A percentile compares a stretch with the other conserved stretches of the same genome.
Evolutionary conservation across 306 rosid species (phyloP).

Genomic region (Leucaena leucocephala): DNA sequence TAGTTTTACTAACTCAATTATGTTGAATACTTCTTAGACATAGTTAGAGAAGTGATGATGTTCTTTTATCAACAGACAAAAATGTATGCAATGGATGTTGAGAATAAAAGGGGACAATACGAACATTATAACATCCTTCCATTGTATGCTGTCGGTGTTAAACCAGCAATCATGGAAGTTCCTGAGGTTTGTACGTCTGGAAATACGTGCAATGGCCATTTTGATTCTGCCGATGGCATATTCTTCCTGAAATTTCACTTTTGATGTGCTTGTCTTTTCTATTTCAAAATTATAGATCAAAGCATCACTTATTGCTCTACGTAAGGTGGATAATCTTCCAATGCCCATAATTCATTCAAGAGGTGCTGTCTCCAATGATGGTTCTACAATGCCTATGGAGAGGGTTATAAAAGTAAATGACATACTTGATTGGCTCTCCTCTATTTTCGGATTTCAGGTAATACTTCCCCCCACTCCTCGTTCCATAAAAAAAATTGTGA

Average conservation of each 20-base stretch:
- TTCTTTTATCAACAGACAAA: slow-evolving; percentile 52
- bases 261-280: slow-evolving; percentile 18
- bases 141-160: slow-evolving; percentile 61
- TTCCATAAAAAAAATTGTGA: background rate
- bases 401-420: slow-evolving; percentile 58
- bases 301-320: slow-evolving; percentile 59
- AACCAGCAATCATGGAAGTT: slow-evolving; percentile 70
- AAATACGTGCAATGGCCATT: background rate
- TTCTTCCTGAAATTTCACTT: slow-evolving; percentile 1
- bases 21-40: slow-evolving; percentile 15
- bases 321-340: slow-evolving; percentile 58
- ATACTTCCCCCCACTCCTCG: background rate
- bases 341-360: slow-evolving; percentile 51
- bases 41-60: slow-evolving; percentile 16
- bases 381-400: slow-evolving; percentile 36
- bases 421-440: slow-evolving; percentile 68
- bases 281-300: slow-evolving; percentile 51
- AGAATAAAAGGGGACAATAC: slow-evolving; percentile 51
- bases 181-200: slow-evolving; percentile 56
- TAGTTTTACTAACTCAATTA: background rate
- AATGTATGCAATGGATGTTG: slow-evolving; percentile 53
- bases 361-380: slow-evolving; percentile 37
- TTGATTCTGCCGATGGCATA: background rate
- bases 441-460: slow-evolving; percentile 76
- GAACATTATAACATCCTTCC: slow-evolving; percentile 71